Evolutionary conservation across 345 rosid species (phyloP).

Genomic region (Syzygium oleosum): DNA sequence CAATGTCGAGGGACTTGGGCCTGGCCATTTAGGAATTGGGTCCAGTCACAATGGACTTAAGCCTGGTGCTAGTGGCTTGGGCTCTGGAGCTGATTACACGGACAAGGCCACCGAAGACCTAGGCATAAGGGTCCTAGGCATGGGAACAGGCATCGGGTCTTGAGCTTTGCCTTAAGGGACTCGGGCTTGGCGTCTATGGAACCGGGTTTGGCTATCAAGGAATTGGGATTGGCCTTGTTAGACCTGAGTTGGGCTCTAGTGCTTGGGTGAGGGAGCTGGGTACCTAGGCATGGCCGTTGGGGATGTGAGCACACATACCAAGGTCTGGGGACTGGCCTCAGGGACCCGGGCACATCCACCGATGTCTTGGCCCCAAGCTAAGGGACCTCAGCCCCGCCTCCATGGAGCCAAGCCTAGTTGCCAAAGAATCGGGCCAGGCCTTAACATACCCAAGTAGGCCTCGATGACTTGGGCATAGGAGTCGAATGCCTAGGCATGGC

Average conservation of each 20-base stretch:
- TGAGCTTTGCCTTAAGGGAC: neutral
- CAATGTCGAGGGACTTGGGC: too few relatives aligned
- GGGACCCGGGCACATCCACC: neutral
- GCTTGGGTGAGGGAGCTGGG: neutral
- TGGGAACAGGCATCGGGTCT: neutral
- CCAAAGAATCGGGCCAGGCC: neutral
- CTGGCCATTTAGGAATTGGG: too few relatives aligned
- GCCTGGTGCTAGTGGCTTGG: too few relatives aligned
- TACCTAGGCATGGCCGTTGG: neutral
- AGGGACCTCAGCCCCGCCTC: neutral
- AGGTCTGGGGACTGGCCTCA: neutral
- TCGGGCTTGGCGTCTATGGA: accelerated
- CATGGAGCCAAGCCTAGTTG: neutral
- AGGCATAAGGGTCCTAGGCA: neutral
- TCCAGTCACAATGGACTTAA: too few relatives aligned
- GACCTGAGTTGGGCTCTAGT: neutral
- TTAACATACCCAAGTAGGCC: neutral
- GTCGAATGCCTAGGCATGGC: neutral
- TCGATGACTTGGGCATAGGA: neutral
- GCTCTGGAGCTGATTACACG: too few relatives aligned
- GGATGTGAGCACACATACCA: neutral
- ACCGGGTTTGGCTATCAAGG: neutral
- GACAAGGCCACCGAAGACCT: neutral
- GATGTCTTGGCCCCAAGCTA: neutral
- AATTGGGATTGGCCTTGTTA: neutral